Evolutionary conservation across 768 basidiomycete genomes (phyloP), one percentile per base, ranked within the genome.

Genomic region (Suillus bovinus): DNA sequence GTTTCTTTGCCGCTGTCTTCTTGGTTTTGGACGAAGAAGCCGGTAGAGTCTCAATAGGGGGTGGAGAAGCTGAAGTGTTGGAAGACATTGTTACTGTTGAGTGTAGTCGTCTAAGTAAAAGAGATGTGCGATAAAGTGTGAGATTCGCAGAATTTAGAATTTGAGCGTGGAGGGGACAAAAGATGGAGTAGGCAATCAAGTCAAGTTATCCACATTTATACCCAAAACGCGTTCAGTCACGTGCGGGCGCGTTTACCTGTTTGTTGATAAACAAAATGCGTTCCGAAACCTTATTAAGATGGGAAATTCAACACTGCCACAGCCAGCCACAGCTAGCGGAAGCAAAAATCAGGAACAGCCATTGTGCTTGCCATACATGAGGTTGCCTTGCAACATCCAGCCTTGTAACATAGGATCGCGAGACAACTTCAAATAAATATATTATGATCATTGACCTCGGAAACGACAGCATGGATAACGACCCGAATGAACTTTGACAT

Each of bases 1-100:
- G 33, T 27, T 66, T 64, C 68, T 79, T 77, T 58, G 77, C 74
- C 17, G 36, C 17, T 38, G 55, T 10, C 22, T 77, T 67, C 17
- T 70, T 60, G n/a, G 72, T 61, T 66, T 79, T 80, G 64, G 77
- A 63, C 4, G 61, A 47, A 54, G 62, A 47, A 4, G 49, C 52
- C 4, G 52, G 60, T 31, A 63, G 59, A 20, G 36, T 61, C 39
- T 55, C 62, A 20, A 63, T 63, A 61, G 62, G 62, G 62, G 62
- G 62, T 41, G 62, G 62, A 13, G 62, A 63, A 27, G 5, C 38
- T 5, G 62, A 63, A 27, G 62, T 63, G 49, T 63, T 63, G 49
- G 62, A 63, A 11, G 62, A 63, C 62, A 63, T 63, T 44, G 36
- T 24, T 41, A 55, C 9, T 17, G 9, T 13, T 44, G 7, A 62